Evolutionary conservation across 2,329 filamentous ascomycete genomes (phyloP).

Genomic region (Penicillium sp.): DNA sequence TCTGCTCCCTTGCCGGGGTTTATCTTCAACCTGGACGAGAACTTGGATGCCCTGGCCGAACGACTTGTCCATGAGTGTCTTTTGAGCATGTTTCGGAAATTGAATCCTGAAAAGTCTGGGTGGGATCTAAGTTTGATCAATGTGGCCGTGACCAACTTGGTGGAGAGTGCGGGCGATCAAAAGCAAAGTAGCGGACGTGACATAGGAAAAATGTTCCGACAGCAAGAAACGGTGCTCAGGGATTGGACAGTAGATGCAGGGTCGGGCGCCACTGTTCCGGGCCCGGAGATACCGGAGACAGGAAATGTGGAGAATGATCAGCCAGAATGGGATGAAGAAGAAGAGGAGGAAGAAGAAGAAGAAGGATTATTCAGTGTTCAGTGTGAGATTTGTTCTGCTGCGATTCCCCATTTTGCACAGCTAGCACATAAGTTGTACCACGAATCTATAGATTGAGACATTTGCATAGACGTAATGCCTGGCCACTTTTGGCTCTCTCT

Average conservation of each 20-base stretch:
- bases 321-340: slow-evolving; percentile 15
- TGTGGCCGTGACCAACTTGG: slow-evolving; percentile 84
- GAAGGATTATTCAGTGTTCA: slow-evolving; percentile 29
- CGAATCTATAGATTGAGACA: slow-evolving; percentile 19
- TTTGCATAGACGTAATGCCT: not conserved
- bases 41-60: slow-evolving; percentile 62
- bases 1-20: slow-evolving; percentile 73
- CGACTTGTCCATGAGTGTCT: slow-evolving; percentile 69
- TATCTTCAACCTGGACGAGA: slow-evolving; percentile 64
- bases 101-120: slow-evolving; percentile 67
- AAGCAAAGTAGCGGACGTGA: slow-evolving; percentile 66
- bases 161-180: slow-evolving; percentile 53
- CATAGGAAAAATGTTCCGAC: slow-evolving; percentile 79
- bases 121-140: slow-evolving; percentile 87
- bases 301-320: not conserved
- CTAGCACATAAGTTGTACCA: slow-evolving; percentile 53
- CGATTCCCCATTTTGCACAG: slow-evolving; percentile 53
- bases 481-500: too few relatives aligned
- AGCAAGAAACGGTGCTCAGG: slow-evolving; percentile 67
- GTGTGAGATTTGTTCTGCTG: slow-evolving; percentile 46
- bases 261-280: not conserved
- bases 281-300: not conserved
- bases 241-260: slow-evolving; percentile 58
- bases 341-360: slow-evolving; percentile 25
- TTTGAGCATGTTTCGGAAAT: slow-evolving; percentile 69